Evolutionary conservation across 2,329 filamentous ascomycete species (phyloP), one percentile per base, ranked within the genome.

Genomic region (Lachnellula willkommii): DNA sequence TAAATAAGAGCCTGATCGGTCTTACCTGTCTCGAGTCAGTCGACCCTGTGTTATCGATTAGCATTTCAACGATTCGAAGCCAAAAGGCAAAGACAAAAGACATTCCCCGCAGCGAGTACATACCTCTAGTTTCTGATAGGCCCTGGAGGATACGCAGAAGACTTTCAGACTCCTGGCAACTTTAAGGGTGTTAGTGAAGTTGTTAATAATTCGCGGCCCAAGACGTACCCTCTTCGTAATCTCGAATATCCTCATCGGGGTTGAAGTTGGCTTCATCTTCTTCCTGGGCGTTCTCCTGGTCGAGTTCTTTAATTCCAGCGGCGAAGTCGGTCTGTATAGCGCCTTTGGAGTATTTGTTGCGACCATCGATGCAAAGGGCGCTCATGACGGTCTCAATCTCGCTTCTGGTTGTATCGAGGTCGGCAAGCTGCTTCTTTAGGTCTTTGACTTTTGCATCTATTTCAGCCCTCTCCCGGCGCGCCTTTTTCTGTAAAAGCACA

Each of bases 91-190:
- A 32, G 28, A 32, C 22, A 24, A 24, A 24, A 24, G 22, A 24
- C 4, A 24, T 32, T 32, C 28, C 8, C 8, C 8, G 7, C 3
- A 32, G 28, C 2, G 8, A 32, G 28, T 32, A 32, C 28, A 32
- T 32, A 32, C 28, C 40, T 74, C 72, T n/a, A 87, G 69, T 62
- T 83, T 82, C 61, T 88, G 83, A 53, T 85, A 88, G 0, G 79
- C 83, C 46, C 79, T 73, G 47, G 79, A 81, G 55, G 80, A 84
- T 15, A 87, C 80, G 58, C 83, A 87, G 63, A 86, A 88, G 1
- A 88, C 83, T 0, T 82, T 79, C 0, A 88, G 71, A 0, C 72
- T 74, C 8, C 68, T 68, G 0, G 80, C 82, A 7, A 86, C 75
- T 45, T 22, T 12, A 45, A 2, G 6, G 4, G 11, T 17, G 20